Evolutionary conservation across 2,329 filamentous ascomycete genomes (phyloP).

Genomic region (Sclerotinia borealis): DNA sequence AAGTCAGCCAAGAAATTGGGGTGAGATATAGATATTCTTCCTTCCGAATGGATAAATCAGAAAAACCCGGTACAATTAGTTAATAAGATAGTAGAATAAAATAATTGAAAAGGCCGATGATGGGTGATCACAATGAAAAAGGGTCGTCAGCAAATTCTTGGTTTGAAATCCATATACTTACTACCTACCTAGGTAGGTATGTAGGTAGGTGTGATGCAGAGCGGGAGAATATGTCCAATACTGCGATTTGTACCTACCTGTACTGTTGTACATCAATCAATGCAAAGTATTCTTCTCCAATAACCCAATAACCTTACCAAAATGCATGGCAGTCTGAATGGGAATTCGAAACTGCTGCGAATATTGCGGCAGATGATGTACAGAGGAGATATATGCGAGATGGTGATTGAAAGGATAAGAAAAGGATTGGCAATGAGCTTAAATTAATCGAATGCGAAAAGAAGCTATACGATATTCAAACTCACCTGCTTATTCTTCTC

Average conservation of each 20-base stretch:
- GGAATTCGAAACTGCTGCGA: not conserved
- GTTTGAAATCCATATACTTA: not conserved
- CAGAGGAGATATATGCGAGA: conserved; percentile 3
- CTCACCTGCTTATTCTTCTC: too few species aligned
- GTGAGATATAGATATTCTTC: not conserved
- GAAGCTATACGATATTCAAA: too few species aligned
- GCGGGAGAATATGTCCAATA: not conserved
- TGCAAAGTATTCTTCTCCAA: not conserved
- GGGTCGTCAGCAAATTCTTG: not conserved
- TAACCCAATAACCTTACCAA: not conserved
- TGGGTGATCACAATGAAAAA: not conserved
- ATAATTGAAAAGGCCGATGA: not conserved
- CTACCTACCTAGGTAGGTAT: not conserved
- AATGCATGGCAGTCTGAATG: not conserved
- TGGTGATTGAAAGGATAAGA: not conserved
- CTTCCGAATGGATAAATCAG: not conserved
- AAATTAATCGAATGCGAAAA: not conserved
- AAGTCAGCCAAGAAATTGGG: not conserved
- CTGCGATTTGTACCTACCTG: not conserved
- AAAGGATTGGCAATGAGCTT: not conserved
- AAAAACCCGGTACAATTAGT: not conserved
- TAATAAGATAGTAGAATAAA: not conserved
- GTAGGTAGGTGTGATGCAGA: not conserved
- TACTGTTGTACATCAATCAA: not conserved
- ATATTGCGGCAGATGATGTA: conserved; percentile 5